These are phyloP conservation scores for Cytospora leucostoma DNA, from an alignment of 2,329 filamentous ascomycete genomes.

Conservation along the genomic window DNA sequence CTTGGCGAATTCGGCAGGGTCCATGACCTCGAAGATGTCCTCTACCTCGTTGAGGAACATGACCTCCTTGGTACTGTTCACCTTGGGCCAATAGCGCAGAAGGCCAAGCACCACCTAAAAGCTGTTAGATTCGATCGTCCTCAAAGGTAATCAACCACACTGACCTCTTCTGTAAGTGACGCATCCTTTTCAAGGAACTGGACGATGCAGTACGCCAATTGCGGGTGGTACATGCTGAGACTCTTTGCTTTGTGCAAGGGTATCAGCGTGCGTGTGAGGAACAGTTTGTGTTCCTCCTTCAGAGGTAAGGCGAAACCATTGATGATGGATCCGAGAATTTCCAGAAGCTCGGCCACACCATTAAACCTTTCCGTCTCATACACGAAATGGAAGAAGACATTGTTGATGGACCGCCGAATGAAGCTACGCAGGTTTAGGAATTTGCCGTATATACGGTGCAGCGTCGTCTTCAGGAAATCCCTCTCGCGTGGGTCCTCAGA, in stretches of 20 bases:
- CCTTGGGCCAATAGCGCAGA: slow-evolving; percentile 97
- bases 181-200: slow-evolving; percentile 98
- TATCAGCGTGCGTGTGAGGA: slow-evolving; percentile 88
- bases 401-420: slow-evolving; percentile 98
- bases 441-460: slow-evolving; percentile 98
- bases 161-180: slow-evolving; percentile 91
- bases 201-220: slow-evolving; percentile 97
- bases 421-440: slow-evolving; percentile 97
- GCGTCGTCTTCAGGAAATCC: slow-evolving; percentile 96
- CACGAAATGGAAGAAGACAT: slow-evolving; percentile 99
- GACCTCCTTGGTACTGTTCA: slow-evolving; percentile 99
- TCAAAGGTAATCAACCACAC: slow-evolving; percentile 31
- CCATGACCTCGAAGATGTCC: slow-evolving; percentile 99
- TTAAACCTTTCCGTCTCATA: slow-evolving; percentile 99
- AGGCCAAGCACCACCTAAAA: slow-evolving; percentile 85
- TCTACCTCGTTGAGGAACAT: slow-evolving; percentile 99
- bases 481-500: slow-evolving; percentile 96
- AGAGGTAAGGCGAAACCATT: slow-evolving; percentile 95
- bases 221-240: slow-evolving; percentile 99
- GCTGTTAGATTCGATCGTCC: slow-evolving; percentile 26
- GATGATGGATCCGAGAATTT: slow-evolving; percentile 98
- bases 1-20: slow-evolving; percentile 96
- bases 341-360: slow-evolving; percentile 92
- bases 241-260: slow-evolving; percentile 98
- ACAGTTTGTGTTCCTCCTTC: slow-evolving; percentile 98